Base-by-base conservation (phyloP, 2,329 filamentous ascomycete species). In the Emydomyces testavorans region DNA sequence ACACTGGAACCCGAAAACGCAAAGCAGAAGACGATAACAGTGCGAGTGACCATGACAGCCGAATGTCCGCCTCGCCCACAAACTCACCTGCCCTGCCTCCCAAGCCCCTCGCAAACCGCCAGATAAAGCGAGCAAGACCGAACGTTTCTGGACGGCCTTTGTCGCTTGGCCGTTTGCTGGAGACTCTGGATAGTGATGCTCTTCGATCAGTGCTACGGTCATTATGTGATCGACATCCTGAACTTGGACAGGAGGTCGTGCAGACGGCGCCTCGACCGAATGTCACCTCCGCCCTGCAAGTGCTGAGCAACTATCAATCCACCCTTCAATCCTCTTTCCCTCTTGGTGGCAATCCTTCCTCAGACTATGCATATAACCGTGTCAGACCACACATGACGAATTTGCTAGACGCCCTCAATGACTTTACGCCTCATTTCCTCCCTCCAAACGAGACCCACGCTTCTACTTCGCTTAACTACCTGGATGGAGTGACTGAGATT, bases 361-460 rank as follows among this genome's bases (percentile, higher is more conserved):
- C 88, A 35, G 90, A 96, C 64, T 96, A 96, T 68, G 83, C 87
- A 43, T 98, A 95, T 65, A 93, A 95, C 63, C 80, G 92, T 57
- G 85, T 96, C 47, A 86, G 83, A 57, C 83, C 89, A 54, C 79
- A 83, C 31, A 74, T 96, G 15, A 71, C 80, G 21, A 81, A 86
- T 50, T 76, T 98, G 20, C 79, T 95, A 51, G 87, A 95, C 50
- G 88, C 92, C 36, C 75, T 98, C 37, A 82, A 83, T 63, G 92
- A 98, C 62, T 98, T 93, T 62, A 96, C 89, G 0, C 87, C 88
- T 3, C 88, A 96, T 64, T 98, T 94, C 60, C 79, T 98, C 2
- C 92, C 92, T 10, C 92, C 92, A 0, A 83, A 85, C 60, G 92
- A 98, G 69, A 73, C 78, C 1, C 89, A 95, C 62, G 73, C 85